These are phyloP conservation scores for Xylaria sp. DNA, from an alignment of 2,329 filamentous ascomycete genomes.

Conservation along the genomic window DNA sequence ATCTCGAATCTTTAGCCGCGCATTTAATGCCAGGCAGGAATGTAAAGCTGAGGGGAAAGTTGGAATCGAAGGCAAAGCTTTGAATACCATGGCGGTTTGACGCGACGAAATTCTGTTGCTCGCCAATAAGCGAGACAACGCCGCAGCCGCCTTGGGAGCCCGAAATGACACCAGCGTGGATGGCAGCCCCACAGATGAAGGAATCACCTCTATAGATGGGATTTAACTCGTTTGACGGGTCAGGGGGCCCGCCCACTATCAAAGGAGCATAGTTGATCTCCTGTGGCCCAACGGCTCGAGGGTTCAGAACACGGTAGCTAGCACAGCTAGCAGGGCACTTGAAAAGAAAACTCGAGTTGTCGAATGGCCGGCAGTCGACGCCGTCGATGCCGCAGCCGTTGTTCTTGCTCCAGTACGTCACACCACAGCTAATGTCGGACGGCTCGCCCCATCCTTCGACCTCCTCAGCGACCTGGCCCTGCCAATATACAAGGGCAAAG, in stretches of 20 bases:
- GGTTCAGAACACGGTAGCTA: constrained; percentile 73
- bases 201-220: constrained; percentile 88
- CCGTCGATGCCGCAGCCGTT: constrained; percentile 82
- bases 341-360: constrained; percentile 75
- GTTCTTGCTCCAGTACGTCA: constrained; percentile 75
- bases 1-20: constrained; percentile 80
- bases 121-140: constrained; percentile 78
- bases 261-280: constrained; percentile 72
- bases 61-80: constrained; percentile 83
- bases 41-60: constrained; percentile 87
- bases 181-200: constrained; percentile 85
- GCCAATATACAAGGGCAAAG: constrained; percentile 75
- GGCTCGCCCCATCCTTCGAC: constrained; percentile 76
- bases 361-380: constrained; percentile 79
- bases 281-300: constrained; percentile 78
- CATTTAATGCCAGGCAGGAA: constrained; percentile 76
- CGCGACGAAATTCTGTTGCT: constrained; percentile 70
- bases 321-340: constrained; percentile 79
- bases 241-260: constrained; percentile 74
- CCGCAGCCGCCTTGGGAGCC: constrained; percentile 82
- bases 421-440: constrained; percentile 72
- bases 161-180: constrained; percentile 82
- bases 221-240: constrained; percentile 52
- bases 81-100: constrained; percentile 78
- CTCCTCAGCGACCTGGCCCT: constrained; percentile 68